Conservation (phyloP, 83 land plant genomes). For the Isoetes engelmannii region DNA sequence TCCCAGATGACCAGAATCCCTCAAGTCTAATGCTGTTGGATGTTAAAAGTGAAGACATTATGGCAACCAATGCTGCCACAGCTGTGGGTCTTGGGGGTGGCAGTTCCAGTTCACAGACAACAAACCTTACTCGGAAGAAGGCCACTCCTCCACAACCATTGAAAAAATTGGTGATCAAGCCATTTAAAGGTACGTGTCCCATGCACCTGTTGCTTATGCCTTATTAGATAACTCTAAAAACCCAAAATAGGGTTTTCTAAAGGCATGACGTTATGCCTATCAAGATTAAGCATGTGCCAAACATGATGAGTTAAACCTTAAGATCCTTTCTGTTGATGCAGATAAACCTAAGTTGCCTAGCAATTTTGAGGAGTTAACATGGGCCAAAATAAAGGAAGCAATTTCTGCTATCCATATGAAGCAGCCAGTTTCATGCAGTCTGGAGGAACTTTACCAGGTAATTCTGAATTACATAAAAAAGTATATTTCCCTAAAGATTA, state of each 20-base stretch:
- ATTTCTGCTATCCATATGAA: constrained; percentile 84
- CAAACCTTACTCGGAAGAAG: constrained; percentile 87
- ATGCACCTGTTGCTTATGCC: neutral
- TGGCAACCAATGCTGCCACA: constrained; percentile 21
- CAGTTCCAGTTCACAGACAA: constrained; percentile 33
- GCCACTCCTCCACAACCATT: constrained; percentile 94
- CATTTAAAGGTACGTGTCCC: constrained; percentile 57
- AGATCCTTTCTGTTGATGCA: constrained; percentile 20
- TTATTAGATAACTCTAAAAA: neutral
- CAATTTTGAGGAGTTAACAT: constrained; percentile 92
- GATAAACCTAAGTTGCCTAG: constrained; percentile 84
- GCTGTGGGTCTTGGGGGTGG: constrained; percentile 10
- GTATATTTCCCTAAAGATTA: constrained; percentile 1
- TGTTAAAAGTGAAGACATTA: constrained; percentile 22
- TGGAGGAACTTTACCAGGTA: constrained; percentile 91
- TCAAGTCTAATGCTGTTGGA: constrained; percentile 38
- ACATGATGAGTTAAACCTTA: too few species aligned
- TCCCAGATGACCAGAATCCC: constrained; percentile 34
- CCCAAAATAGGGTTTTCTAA: neutral
- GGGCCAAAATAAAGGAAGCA: constrained; percentile 85
- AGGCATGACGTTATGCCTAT: neutral
- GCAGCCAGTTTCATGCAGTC: constrained; percentile 81
- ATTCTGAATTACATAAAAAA: neutral
- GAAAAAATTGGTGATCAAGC: constrained; percentile 82
- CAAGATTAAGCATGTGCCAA: neutral